Percentiles rank a stretch among this genome's conserved stretches.
Conservation (phyloP, 768 basidiomycete species). For the Boletellus emodensis region DNA sequence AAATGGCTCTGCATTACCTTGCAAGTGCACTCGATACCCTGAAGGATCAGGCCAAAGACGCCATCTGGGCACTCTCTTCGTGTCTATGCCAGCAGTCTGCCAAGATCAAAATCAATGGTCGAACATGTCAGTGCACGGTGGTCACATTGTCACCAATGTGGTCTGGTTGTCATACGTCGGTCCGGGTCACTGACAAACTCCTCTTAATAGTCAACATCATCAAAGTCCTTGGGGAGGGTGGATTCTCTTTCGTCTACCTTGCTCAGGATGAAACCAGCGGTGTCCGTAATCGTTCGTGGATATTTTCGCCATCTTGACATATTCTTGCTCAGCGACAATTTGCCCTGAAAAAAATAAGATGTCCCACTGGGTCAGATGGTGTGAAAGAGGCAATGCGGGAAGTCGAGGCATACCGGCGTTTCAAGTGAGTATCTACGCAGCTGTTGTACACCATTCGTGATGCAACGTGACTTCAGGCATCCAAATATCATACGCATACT, state of each 20-base stretch:
- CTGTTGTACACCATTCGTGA: background rate
- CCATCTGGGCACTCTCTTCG: conserved; percentile 74
- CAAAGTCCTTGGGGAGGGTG: conserved; percentile 93
- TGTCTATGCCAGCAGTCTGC: conserved; percentile 79
- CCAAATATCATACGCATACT: conserved; percentile 95
- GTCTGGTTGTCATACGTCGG: conserved; percentile 1
- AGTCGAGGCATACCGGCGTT: conserved; percentile 90
- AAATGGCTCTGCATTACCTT: conserved; percentile 33
- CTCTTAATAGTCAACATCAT: conserved; percentile 69
- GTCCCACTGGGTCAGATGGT: conserved; percentile 82
- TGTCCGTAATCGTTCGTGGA: conserved; percentile 39
- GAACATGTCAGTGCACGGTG: conserved; percentile 69
- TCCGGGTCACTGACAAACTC: conserved; percentile 1
- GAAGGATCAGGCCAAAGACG: conserved; percentile 77
- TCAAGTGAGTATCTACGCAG: conserved; percentile 58
- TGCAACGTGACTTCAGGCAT: conserved; percentile 50
- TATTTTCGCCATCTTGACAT: background rate
- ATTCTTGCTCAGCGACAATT: conserved; percentile 65
- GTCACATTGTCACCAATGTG: conserved; percentile 1
- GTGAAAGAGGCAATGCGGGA: conserved; percentile 89
- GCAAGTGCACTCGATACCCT: conserved; percentile 49
- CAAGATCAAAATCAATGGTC: conserved; percentile 92
- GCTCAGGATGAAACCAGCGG: conserved; percentile 85
- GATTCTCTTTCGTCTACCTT: conserved; percentile 88
- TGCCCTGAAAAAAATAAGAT: conserved; percentile 95